Evolutionary conservation across 2,329 filamentous ascomycete species (phyloP).

Genomic region (Alternaria brassicicola): DNA sequence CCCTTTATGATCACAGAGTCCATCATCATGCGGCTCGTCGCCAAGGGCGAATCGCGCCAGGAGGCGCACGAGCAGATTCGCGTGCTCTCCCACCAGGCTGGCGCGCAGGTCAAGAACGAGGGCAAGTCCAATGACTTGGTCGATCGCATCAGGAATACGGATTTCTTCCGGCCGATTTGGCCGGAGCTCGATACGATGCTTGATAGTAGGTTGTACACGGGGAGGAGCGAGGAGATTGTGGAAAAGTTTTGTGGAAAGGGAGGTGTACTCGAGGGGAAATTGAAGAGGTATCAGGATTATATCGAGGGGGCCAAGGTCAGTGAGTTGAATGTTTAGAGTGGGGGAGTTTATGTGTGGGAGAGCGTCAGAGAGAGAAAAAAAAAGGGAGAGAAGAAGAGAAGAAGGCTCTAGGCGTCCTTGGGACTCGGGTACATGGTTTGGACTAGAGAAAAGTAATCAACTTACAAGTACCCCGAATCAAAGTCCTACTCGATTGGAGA

Average conservation of each 20-base stretch:
- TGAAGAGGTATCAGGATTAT: slow-evolving; percentile 60
- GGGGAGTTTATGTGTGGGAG: accelerated
- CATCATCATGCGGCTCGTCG: slow-evolving; percentile 69
- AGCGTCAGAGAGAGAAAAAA: neutral
- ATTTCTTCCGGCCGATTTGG: slow-evolving; percentile 77
- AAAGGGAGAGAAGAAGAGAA: neutral
- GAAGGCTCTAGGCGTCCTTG: neutral
- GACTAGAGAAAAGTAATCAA: neutral
- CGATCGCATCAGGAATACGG: slow-evolving; percentile 71
- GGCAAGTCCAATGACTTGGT: slow-evolving; percentile 83
- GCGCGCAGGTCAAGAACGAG: slow-evolving; percentile 71
- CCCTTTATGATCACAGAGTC: slow-evolving; percentile 81
- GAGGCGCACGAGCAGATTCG: slow-evolving; percentile 86
- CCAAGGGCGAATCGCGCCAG: slow-evolving; percentile 73
- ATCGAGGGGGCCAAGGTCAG: slow-evolving; percentile 39
- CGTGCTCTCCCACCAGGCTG: slow-evolving; percentile 79
- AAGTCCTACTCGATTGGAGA: neutral
- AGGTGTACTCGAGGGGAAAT: slow-evolving; percentile 41
- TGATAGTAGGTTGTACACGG: slow-evolving; percentile 66
- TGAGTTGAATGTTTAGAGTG: slow-evolving; percentile 39
- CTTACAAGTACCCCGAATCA: neutral
- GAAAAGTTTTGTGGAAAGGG: slow-evolving; percentile 31
- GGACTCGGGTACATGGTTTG: neutral
- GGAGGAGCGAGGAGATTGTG: slow-evolving; percentile 52
- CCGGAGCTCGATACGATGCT: slow-evolving; percentile 71